Percentiles rank a stretch among this genome's conserved stretches.
These are phyloP conservation scores for Pigoraptor vietnamica DNA, from an alignment of 78 protist species.

Conservation along the genomic window DNA sequence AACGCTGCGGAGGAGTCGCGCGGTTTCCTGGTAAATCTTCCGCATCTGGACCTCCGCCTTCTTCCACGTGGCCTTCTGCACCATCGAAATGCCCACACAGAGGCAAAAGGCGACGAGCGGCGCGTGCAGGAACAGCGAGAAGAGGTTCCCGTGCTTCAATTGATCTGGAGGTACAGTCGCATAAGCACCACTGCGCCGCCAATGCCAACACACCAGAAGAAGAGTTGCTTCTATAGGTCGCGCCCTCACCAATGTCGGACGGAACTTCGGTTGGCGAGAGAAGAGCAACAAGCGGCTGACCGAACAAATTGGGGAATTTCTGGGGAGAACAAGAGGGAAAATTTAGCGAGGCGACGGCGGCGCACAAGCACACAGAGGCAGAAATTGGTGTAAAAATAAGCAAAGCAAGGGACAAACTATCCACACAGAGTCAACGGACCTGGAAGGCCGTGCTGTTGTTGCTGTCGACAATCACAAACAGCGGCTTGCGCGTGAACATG, in stretches of 20 bases:
- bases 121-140: not conserved
- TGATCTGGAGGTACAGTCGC: not conserved
- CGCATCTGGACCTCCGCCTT: not conserved
- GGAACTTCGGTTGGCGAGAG: not conserved
- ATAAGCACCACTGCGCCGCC: too few relatives aligned
- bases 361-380: too few relatives aligned
- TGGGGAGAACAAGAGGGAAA: not conserved
- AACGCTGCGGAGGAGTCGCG: not conserved
- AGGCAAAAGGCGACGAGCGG: not conserved
- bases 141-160: not conserved
- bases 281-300: not conserved
- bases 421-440: not conserved
- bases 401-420: too few relatives aligned
- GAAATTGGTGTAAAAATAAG: too few relatives aligned
- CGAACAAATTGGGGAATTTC: not conserved
- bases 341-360: not conserved
- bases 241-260: not conserved
- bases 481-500: not conserved
- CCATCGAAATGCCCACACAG: not conserved
- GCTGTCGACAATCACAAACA: not conserved
- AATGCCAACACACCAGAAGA: too few relatives aligned
- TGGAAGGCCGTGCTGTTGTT: not conserved
- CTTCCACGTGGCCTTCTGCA: not conserved
- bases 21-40: not conserved
- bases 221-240: too few relatives aligned